A percentile compares a stretch with the other conserved stretches of the same genome.
Evolutionary conservation across 139 green algal genomes (phyloP).

Genomic region (Cymbomonas tetramitiformis): DNA sequence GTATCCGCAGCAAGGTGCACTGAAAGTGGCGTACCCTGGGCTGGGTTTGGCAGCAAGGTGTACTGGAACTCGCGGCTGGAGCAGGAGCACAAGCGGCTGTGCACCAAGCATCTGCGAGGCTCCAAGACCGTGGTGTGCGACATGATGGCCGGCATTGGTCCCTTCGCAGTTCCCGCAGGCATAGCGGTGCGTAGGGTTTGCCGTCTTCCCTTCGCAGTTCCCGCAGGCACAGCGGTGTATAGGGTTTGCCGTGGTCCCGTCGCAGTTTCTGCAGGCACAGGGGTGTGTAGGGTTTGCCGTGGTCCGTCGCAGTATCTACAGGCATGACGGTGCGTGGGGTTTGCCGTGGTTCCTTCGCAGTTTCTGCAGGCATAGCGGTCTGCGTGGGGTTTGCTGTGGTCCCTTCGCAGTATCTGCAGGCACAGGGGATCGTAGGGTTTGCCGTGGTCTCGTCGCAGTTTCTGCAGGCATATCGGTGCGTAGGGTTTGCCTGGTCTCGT

Average conservation of each 20-base stretch:
- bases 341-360: conserved; percentile 75
- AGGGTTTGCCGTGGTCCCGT: conserved; percentile 60
- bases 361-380: conserved; percentile 61
- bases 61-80: conserved; percentile 98
- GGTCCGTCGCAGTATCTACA: conserved; percentile 85
- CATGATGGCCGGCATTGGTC: conserved; percentile 59
- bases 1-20: too few relatives aligned
- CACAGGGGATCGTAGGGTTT: conserved; percentile 48
- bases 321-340: conserved; percentile 25
- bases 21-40: too few relatives aligned
- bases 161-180: conserved; percentile 85
- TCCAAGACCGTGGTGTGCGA: conserved; percentile 47
- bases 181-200: conserved; percentile 13
- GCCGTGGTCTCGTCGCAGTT: conserved; percentile 89
- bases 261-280: conserved; percentile 68
- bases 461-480: conserved; percentile 49
- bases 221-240: conserved; percentile 44
- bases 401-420: too few relatives aligned
- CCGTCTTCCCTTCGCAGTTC: conserved; percentile 86
- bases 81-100: conserved; percentile 73
- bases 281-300: neutral
- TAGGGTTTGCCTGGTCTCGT: conserved; percentile 56
- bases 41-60: too few relatives aligned
- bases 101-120: conserved; percentile 1
- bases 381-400: neutral